Evolutionary conservation across 371 early-diverging fungal species (phyloP).

Genomic region (Mucor mucedo): DNA sequence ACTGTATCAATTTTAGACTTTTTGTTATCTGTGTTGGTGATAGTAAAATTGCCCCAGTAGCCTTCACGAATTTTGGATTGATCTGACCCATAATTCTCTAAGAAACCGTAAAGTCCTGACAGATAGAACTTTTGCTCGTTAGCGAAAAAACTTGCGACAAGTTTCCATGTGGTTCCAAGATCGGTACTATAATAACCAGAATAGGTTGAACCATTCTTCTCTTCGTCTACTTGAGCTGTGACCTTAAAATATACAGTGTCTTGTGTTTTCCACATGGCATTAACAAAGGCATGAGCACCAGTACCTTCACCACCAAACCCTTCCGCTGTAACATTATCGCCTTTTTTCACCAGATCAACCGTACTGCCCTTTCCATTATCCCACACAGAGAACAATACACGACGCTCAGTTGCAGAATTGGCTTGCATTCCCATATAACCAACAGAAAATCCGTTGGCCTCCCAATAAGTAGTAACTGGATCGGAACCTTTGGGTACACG

Average conservation of each 20-base stretch:
- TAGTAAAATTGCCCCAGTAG: slow-evolving; percentile 19
- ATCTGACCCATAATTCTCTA: slow-evolving; percentile 21
- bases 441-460: slow-evolving; percentile 20
- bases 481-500: slow-evolving; percentile 24
- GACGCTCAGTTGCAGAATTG: slow-evolving; percentile 18
- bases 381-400: slow-evolving; percentile 26
- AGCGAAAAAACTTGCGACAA: slow-evolving; percentile 19
- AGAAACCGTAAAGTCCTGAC: slow-evolving; percentile 16
- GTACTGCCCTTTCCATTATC: slow-evolving; percentile 24
- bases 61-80: slow-evolving; percentile 12
- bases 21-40: slow-evolving; percentile 2
- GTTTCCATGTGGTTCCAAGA: slow-evolving; percentile 7
- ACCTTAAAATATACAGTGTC: slow-evolving; percentile 21
- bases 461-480: slow-evolving; percentile 26
- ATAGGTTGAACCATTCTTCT: not conserved
- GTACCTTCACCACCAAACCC: slow-evolving; percentile 31
- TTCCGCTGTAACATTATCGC: slow-evolving; percentile 1
- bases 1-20: not conserved
- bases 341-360: slow-evolving; percentile 12
- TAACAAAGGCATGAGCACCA: slow-evolving; percentile 18
- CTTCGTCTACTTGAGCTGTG: slow-evolving; percentile 7
- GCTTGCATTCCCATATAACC: slow-evolving; percentile 31
- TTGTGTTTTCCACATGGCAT: slow-evolving; percentile 13
- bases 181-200: slow-evolving; percentile 19
- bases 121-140: slow-evolving; percentile 4